A percentile compares a stretch with the other conserved stretches of the same genome.
These are phyloP conservation scores for Hawksworthiomyces lignivorus DNA, from an alignment of 2,329 filamentous ascomycete species.

Conservation along the genomic window DNA sequence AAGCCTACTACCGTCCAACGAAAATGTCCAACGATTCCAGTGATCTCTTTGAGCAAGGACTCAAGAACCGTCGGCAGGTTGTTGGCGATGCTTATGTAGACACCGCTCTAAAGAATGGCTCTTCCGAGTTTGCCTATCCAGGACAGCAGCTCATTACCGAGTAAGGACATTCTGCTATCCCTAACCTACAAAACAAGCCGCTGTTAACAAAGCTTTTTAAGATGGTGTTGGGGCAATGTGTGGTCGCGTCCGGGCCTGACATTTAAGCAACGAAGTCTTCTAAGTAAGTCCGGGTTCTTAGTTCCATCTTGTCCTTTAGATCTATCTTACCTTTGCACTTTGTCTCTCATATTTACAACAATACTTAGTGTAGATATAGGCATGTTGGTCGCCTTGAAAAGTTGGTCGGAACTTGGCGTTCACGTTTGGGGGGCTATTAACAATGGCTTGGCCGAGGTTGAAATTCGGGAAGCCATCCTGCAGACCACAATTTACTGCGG, in stretches of 20 bases:
- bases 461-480: conserved; percentile 52
- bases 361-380: no score
- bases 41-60: conserved; percentile 42
- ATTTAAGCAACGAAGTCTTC: conserved; percentile 50
- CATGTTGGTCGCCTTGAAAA: conserved; percentile 52
- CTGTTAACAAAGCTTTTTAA: no score
- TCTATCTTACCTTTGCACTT: no score
- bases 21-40: no score
- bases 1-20: no score
- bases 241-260: conserved; percentile 58
- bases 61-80: conserved; percentile 52
- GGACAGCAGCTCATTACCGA: conserved; percentile 58
- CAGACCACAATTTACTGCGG: conserved; percentile 38
- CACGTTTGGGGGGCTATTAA: conserved; percentile 57
- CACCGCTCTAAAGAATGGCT: conserved; percentile 44
- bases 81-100: conserved; percentile 56
- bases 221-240: conserved; percentile 55
- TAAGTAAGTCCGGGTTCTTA: no score
- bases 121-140: conserved; percentile 50
- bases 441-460: conserved; percentile 53
- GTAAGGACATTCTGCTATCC: no score
- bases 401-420: conserved; percentile 49
- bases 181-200: no score
- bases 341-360: no score
- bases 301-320: no score